These are phyloP conservation scores for Climacium dendroides DNA, from an alignment of 225 moss, liverwort and hornwort genomes.

Conservation along the genomic window DNA sequence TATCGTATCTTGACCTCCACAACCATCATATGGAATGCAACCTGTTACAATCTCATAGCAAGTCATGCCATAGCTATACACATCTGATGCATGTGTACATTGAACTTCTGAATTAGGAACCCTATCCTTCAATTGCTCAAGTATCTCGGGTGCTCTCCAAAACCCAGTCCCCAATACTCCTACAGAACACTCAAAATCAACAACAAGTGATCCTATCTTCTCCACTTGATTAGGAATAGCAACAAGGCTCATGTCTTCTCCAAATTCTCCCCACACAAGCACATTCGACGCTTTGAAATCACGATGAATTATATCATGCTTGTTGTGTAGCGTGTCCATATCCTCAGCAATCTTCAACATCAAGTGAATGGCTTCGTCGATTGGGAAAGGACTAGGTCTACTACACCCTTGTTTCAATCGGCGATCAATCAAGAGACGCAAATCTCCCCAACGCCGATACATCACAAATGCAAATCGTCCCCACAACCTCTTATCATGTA, in stretches of 20 bases:
- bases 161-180: neutral
- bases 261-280: neutral
- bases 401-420: neutral
- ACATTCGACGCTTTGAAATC: neutral
- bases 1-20: neutral
- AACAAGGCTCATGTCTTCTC: neutral
- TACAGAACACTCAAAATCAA: neutral
- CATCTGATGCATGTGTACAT: neutral
- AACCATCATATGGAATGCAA: neutral
- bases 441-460: neutral
- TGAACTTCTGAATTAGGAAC: neutral
- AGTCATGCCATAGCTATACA: neutral
- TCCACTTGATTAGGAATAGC: too few species aligned
- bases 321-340: neutral
- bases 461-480: neutral
- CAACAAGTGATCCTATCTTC: neutral
- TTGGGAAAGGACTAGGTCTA: neutral
- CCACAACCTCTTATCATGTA: neutral
- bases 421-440: neutral
- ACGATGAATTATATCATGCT: neutral
- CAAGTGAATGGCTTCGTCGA: neutral
- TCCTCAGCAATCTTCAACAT: neutral
- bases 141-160: neutral
- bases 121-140: neutral
- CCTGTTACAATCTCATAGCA: neutral